Evolutionary conservation across 108 stramenopile genomes (phyloP).

Genomic region (Ochromonas danica): DNA sequence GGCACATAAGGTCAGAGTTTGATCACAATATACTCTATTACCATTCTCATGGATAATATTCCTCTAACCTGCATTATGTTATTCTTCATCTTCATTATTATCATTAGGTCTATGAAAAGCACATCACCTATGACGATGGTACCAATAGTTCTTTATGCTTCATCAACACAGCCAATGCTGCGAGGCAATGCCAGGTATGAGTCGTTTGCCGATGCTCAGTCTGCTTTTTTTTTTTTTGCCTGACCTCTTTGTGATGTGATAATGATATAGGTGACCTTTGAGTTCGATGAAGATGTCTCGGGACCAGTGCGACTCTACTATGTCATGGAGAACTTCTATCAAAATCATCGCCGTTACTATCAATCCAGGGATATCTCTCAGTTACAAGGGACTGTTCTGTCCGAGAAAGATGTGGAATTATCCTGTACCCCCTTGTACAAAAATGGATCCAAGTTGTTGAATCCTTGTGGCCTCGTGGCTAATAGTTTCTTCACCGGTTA

Average conservation of each 20-base stretch:
- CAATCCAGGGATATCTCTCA: slow-evolving; percentile 40
- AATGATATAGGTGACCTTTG: slow-evolving; percentile 20
- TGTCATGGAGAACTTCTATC: slow-evolving; percentile 29
- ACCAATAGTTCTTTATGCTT: neutral
- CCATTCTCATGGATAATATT: neutral
- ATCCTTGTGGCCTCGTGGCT: slow-evolving; percentile 28
- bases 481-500: slow-evolving; percentile 29
- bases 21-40: too few species aligned
- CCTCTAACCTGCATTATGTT: neutral
- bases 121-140: neutral
- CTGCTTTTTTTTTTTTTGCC: neutral
- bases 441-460: slow-evolving; percentile 44
- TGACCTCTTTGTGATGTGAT: neutral
- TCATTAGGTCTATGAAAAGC: neutral
- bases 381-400: slow-evolving; percentile 46
- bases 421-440: neutral
- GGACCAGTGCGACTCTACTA: slow-evolving; percentile 24
- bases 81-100: neutral
- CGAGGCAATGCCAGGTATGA: neutral
- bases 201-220: too few species aligned
- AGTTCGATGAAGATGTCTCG: neutral
- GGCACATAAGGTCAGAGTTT: neutral
- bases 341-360: slow-evolving; percentile 32
- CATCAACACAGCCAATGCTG: neutral
- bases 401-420: slow-evolving; percentile 35